These are phyloP conservation scores for Ustilago sp. DNA, from an alignment of 1,284 basidiomycete genomes.

Conservation along the genomic window DNA sequence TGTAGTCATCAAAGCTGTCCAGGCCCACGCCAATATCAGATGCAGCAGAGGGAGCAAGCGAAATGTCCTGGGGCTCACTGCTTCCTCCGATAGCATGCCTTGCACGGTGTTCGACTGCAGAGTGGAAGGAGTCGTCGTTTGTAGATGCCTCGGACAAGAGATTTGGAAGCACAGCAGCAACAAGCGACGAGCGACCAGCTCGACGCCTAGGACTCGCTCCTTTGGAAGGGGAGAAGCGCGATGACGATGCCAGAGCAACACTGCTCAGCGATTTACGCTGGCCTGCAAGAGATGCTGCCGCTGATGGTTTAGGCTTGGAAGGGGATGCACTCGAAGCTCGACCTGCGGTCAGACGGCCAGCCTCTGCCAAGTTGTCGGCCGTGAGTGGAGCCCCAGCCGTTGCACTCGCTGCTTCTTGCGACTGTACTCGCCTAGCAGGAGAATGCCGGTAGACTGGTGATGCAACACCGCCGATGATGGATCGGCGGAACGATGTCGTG, in stretches of 20 bases:
- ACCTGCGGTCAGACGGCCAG: constrained; percentile 25
- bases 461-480: constrained; percentile 58
- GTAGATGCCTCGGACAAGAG: constrained; percentile 29
- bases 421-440: constrained; percentile 47
- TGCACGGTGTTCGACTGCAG: constrained; percentile 36
- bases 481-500: constrained; percentile 54
- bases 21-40: constrained; percentile 35
- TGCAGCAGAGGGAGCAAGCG: constrained; percentile 29
- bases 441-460: constrained; percentile 56
- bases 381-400: constrained; percentile 33
- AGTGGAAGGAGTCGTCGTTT: constrained; percentile 46
- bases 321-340: constrained; percentile 40
- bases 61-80: constrained; percentile 38
- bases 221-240: constrained; percentile 35
- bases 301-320: constrained; percentile 20
- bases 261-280: constrained; percentile 45
- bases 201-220: constrained; percentile 34
- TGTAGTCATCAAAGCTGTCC: constrained; percentile 51
- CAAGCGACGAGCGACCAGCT: constrained; percentile 48
- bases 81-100: constrained; percentile 22
- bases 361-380: constrained; percentile 36
- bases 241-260: constrained; percentile 22
- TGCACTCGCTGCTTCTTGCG: constrained; percentile 18
- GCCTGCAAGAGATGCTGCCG: constrained; percentile 14
- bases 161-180: constrained; percentile 46